Evolutionary conservation across 176 grass and related monocot species (phyloP).

Genomic region (Oryza glumipatula): DNA sequence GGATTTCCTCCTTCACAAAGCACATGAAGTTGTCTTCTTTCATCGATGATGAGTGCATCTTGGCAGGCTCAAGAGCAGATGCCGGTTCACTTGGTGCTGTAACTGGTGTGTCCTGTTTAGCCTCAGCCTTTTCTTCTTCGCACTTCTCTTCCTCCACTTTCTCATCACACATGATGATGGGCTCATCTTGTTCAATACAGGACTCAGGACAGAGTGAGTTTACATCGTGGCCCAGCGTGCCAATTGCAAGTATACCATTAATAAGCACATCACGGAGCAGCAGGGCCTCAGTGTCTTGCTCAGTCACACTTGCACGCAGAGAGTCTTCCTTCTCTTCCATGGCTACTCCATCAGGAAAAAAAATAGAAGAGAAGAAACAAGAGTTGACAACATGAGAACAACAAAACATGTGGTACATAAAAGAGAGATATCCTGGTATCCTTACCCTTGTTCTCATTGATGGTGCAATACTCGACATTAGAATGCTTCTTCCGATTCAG

Average conservation of each 20-base stretch:
- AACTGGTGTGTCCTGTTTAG: conserved; percentile 17
- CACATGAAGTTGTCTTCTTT: conserved; percentile 52
- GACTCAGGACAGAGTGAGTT: conserved; percentile 46
- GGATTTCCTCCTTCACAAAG: conserved; percentile 41
- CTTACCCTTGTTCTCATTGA: conserved; percentile 60
- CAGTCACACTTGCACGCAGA: conserved; percentile 38
- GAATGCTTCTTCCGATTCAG: conserved; percentile 73
- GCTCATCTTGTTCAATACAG: conserved; percentile 43
- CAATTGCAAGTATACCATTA: conserved; percentile 80
- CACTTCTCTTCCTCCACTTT: conserved; percentile 42
- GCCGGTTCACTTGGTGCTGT: conserved; percentile 11
- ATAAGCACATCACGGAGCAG: conserved; percentile 85
- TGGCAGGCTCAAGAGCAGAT: conserved; percentile 40
- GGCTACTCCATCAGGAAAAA: conserved; percentile 30
- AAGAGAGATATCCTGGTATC: conserved; percentile 33
- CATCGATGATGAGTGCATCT: conserved; percentile 44
- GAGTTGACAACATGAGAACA: conserved; percentile 28
- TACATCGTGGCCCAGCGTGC: conserved; percentile 72
- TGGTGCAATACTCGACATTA: conserved; percentile 60
- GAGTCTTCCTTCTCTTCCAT: conserved; percentile 57
- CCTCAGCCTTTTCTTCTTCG: conserved; percentile 41
- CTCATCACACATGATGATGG: conserved; percentile 28
- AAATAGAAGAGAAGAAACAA: background rate
- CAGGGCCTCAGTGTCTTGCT: conserved; percentile 84
- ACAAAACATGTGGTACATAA: conserved; percentile 32